phyloP scores from a whole-genome alignment of 2,329 filamentous ascomycete genomes.

The Zalaria sp. region DNA sequence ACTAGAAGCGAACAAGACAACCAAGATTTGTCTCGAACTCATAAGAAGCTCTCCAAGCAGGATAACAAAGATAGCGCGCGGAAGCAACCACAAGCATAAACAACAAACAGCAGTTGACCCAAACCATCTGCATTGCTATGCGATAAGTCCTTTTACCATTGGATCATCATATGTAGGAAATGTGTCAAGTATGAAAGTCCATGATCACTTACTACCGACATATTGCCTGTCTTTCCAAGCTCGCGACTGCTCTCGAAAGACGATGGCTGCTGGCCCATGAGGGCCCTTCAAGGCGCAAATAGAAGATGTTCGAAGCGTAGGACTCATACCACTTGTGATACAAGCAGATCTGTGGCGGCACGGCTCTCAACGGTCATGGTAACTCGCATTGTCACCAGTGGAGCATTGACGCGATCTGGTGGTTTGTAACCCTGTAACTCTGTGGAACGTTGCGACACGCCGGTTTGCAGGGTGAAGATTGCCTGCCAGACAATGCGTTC shows the following conservation, averaged over 20 bases:
- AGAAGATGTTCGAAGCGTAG: neutral
- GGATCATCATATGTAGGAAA: conserved; percentile 33
- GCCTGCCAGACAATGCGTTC: no score
- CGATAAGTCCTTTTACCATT: conserved; percentile 54
- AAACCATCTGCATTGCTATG: conserved; percentile 5
- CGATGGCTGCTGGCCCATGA: no score
- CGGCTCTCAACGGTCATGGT: no score
- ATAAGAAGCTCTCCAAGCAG: neutral
- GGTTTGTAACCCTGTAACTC: no score
- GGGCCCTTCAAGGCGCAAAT: neutral
- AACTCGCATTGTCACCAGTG: no score
- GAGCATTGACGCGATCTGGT: no score
- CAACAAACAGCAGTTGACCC: neutral
- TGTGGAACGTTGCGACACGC: no score
- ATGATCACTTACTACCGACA: neutral
- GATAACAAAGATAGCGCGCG: neutral
- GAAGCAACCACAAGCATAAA: conserved; percentile 2
- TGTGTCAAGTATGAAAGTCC: neutral
- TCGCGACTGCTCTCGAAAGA: no score
- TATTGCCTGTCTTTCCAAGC: no score
- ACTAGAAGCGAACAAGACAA: conserved; percentile 1
- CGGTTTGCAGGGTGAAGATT: no score
- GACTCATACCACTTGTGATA: neutral
- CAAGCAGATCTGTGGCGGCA: no score
- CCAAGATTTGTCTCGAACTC: conserved; percentile 2